phyloP scores from a whole-genome alignment of 2,329 filamentous ascomycete species.

The Magnaporthales sp. region DNA sequence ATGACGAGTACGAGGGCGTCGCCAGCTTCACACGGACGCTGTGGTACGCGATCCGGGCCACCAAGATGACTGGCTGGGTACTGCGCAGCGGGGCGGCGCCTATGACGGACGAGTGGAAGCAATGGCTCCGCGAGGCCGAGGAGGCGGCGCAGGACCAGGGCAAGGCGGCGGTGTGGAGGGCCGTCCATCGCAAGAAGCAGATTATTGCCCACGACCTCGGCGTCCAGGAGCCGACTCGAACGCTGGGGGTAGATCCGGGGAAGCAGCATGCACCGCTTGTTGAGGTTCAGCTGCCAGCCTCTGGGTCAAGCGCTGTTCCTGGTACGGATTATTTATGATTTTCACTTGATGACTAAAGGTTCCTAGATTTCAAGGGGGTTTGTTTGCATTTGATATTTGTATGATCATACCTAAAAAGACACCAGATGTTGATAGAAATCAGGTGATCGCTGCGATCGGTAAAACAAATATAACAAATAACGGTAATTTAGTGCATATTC shows the following conservation, averaged over 20 bases:
- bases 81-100: slow-evolving; percentile 41
- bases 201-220: slow-evolving; percentile 28
- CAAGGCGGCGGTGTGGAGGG: slow-evolving; percentile 26
- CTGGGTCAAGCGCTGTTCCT: not conserved
- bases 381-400: no score
- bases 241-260: not conserved
- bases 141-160: slow-evolving; percentile 23
- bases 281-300: not conserved
- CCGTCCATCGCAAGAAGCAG: slow-evolving; percentile 38
- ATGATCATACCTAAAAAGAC: no score
- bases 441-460: no score
- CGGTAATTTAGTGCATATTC: no score
- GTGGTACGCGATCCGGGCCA: slow-evolving; percentile 51
- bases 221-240: not conserved
- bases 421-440: no score
- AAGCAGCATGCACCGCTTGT: not conserved
- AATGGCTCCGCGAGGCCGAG: slow-evolving; percentile 43
- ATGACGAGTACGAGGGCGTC: slow-evolving; percentile 25
- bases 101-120: slow-evolving; percentile 39
- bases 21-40: slow-evolving; percentile 46
- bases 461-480: no score
- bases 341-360: no score
- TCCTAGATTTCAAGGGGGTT: no score
- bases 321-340: not conserved
- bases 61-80: slow-evolving; percentile 43